Evolutionary conservation across 2,329 filamentous ascomycete species (phyloP).

Genomic region (Amylocarpus encephaloides): DNA sequence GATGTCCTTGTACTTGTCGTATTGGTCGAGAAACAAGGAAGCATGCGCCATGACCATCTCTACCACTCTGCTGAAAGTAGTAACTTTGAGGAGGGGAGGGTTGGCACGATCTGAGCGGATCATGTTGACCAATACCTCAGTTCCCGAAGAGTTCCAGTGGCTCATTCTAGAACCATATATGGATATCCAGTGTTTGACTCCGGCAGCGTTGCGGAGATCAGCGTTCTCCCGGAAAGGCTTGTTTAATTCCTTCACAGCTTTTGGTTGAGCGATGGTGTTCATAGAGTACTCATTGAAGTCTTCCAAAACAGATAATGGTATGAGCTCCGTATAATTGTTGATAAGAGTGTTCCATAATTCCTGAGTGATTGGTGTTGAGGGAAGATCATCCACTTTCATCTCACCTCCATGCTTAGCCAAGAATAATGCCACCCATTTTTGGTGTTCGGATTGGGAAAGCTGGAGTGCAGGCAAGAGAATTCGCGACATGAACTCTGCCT

Average conservation of each 20-base stretch:
- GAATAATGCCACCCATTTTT: constrained; percentile 11
- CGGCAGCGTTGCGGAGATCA: constrained; percentile 8
- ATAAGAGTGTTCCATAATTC: constrained; percentile 8
- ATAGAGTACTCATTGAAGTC: constrained; percentile 11
- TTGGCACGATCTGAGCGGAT: too few species aligned
- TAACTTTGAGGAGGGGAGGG: too few species aligned
- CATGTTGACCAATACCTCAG: too few species aligned
- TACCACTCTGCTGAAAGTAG: too few species aligned
- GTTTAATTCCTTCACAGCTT: constrained; percentile 9
- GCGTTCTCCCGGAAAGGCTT: constrained; percentile 7
- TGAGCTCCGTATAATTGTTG: constrained; percentile 4
- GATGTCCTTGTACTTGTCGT: constrained; percentile 4
- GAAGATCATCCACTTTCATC: constrained; percentile 8
- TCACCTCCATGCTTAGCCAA: constrained; percentile 5
- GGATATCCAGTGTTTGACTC: constrained; percentile 5
- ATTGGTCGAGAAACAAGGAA: too few species aligned
- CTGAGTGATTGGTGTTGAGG: constrained; percentile 7
- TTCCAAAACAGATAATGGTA: constrained; percentile 8
- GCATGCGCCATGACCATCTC: too few species aligned
- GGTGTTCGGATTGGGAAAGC: constrained; percentile 7
- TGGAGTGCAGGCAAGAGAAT: constrained; percentile 5
- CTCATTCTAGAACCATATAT: too few species aligned
- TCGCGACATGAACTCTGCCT: background rate
- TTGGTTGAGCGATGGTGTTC: constrained; percentile 10
- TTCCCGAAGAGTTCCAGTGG: too few species aligned